Conservation (phyloP, 345 rosid genomes). For the Camelina hispida region DNA sequence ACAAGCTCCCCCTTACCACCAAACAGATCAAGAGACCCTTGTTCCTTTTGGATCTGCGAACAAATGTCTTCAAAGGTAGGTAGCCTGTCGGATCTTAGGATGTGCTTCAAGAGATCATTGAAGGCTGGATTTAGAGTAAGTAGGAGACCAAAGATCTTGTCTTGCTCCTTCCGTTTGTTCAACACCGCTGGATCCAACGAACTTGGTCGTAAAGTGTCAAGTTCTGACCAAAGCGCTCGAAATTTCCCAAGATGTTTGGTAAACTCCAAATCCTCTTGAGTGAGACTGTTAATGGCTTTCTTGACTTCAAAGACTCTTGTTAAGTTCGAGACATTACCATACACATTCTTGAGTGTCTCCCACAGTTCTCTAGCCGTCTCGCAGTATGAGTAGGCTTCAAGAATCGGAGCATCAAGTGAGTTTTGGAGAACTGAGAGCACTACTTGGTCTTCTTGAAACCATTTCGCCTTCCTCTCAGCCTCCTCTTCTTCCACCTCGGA, state of each 20-base stretch:
- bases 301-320: background rate
- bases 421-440: background rate
- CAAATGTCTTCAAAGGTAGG: background rate
- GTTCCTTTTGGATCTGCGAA: background rate
- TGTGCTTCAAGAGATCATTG: background rate
- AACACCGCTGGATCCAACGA: background rate
- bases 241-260: background rate
- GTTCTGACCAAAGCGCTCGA: background rate
- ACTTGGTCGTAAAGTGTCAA: background rate
- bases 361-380: background rate
- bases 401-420: background rate
- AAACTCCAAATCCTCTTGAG: background rate
- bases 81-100: background rate
- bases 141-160: background rate
- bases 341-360: background rate
- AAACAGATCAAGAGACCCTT: background rate
- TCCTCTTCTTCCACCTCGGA: background rate
- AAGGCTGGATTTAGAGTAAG: background rate
- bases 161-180: background rate
- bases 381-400: background rate
- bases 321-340: background rate
- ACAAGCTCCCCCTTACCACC: background rate
- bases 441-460: background rate
- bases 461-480: background rate
- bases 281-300: background rate